These are phyloP conservation scores for Calonectria hawksworthii DNA, from an alignment of 2,329 filamentous ascomycete species.

Conservation along the genomic window DNA sequence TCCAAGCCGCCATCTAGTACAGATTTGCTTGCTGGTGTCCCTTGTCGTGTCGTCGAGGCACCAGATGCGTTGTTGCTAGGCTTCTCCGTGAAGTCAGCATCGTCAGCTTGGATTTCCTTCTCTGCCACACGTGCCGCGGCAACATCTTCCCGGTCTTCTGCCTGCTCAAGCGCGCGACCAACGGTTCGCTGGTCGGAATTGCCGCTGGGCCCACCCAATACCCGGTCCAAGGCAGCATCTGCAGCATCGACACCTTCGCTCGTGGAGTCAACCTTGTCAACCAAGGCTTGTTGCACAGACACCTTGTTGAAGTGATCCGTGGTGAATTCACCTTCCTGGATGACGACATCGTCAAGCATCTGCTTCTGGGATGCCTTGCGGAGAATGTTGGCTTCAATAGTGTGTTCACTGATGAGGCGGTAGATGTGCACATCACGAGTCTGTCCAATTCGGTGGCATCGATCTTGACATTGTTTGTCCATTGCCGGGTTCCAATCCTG, in stretches of 20 bases:
- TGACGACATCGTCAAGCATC: slow-evolving; percentile 97
- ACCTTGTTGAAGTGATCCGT: slow-evolving; percentile 94
- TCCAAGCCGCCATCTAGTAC: slow-evolving; percentile 49
- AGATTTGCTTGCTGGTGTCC: slow-evolving; percentile 62
- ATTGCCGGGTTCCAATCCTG: slow-evolving; percentile 99
- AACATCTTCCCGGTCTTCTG: slow-evolving; percentile 93
- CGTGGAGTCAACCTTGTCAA: slow-evolving; percentile 66
- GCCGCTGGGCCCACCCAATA: slow-evolving; percentile 77
- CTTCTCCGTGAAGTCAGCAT: slow-evolving; percentile 85
- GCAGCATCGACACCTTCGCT: slow-evolving; percentile 75
- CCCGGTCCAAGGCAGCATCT: slow-evolving; percentile 86
- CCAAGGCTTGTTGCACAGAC: slow-evolving; percentile 78
- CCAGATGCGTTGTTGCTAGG: slow-evolving; percentile 61
- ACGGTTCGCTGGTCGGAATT: slow-evolving; percentile 73
- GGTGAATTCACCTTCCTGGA: slow-evolving; percentile 97
- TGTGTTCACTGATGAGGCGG: slow-evolving; percentile 91
- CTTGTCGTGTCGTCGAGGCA: slow-evolving; percentile 64
- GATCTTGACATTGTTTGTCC: slow-evolving; percentile 99
- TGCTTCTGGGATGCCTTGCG: slow-evolving; percentile 98
- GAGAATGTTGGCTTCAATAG: slow-evolving; percentile 97
- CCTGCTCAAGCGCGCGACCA: slow-evolving; percentile 84
- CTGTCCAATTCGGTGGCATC: slow-evolving; percentile 96
- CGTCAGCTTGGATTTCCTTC: slow-evolving; percentile 89
- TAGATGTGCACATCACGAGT: slow-evolving; percentile 99
- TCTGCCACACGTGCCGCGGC: slow-evolving; percentile 89